A percentile compares a stretch with the other conserved stretches of the same genome.
Conservation (phyloP, 345 rosid species). For the Adansonia digitata region DNA sequence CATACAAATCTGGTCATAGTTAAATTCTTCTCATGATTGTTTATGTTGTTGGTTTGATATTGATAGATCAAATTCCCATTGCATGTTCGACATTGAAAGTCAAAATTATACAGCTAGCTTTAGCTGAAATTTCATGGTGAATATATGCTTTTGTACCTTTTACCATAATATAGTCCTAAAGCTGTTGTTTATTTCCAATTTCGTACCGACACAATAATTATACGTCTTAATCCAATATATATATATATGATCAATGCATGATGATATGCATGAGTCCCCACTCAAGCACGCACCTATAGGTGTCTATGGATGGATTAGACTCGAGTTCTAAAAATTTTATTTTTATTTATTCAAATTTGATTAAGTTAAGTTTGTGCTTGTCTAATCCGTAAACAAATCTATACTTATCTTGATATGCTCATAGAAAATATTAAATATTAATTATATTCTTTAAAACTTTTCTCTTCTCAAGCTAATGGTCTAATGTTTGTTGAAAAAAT, state of each 20-base stretch:
- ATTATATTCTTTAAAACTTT: background rate
- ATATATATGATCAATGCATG: too few species aligned
- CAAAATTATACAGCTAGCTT: background rate
- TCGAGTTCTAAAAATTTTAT: too few species aligned
- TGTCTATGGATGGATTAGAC: too few species aligned
- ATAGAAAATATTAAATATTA: background rate
- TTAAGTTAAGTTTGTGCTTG: too few species aligned
- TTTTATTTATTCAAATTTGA: too few species aligned
- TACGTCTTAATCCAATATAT: too few species aligned
- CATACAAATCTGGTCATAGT: background rate
- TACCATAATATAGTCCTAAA: background rate
- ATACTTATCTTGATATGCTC: background rate
- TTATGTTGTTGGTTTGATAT: background rate
- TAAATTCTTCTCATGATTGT: background rate
- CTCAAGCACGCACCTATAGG: background rate
- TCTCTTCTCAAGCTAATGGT: background rate
- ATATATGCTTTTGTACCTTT: background rate
- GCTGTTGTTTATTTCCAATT: background rate
- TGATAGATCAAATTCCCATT: background rate
- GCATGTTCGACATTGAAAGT: constrained; percentile 3
- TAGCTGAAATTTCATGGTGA: background rate
- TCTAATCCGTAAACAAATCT: too few species aligned
- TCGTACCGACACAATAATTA: too few species aligned
- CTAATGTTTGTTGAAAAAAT: background rate
- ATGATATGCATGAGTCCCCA: background rate